Evolutionary conservation across 23 red algal genomes (phyloP).

Genomic region (Gracilaria caudata): DNA sequence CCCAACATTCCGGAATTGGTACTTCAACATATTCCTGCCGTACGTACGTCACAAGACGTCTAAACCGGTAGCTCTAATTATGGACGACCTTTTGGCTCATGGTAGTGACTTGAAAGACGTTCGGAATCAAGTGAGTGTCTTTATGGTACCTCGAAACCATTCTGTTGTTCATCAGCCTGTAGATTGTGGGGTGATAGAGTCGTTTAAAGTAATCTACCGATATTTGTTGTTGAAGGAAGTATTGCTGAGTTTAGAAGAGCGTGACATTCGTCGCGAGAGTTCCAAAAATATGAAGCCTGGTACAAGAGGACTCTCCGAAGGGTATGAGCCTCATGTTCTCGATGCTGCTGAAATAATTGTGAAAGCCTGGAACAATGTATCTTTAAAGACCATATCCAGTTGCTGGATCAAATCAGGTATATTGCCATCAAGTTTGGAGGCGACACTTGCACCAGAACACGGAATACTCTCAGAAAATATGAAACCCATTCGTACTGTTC

Average conservation of each 20-base stretch:
- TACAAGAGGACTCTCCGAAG: conserved; percentile 21
- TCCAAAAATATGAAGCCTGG: conserved; percentile 12
- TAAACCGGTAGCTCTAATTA: conserved; percentile 19
- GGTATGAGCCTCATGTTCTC: conserved; percentile 18
- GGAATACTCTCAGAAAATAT: conserved; percentile 7
- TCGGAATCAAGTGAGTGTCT: conserved; percentile 8
- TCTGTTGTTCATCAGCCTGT: conserved; percentile 11
- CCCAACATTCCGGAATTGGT: conserved; percentile 20
- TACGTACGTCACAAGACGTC: conserved; percentile 22
- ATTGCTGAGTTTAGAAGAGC: conserved; percentile 18
- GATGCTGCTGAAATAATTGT: conserved; percentile 22
- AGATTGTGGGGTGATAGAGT: conserved; percentile 19
- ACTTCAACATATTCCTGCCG: conserved; percentile 14
- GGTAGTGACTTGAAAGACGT: conserved; percentile 4
- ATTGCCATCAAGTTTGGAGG: conserved; percentile 14
- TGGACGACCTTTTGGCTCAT: conserved; percentile 11
- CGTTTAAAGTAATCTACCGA: conserved; percentile 24
- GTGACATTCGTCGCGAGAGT: conserved; percentile 16
- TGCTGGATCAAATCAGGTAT: conserved; percentile 50
- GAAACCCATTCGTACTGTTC: neutral
- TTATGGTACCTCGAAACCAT: neutral
- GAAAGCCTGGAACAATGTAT: conserved; percentile 22
- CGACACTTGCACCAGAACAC: conserved; percentile 2
- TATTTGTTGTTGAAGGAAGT: conserved; percentile 31
- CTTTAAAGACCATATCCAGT: conserved; percentile 4